Conservation (phyloP, 2,329 filamentous ascomycete species). For the Aspergillus ruber region DNA sequence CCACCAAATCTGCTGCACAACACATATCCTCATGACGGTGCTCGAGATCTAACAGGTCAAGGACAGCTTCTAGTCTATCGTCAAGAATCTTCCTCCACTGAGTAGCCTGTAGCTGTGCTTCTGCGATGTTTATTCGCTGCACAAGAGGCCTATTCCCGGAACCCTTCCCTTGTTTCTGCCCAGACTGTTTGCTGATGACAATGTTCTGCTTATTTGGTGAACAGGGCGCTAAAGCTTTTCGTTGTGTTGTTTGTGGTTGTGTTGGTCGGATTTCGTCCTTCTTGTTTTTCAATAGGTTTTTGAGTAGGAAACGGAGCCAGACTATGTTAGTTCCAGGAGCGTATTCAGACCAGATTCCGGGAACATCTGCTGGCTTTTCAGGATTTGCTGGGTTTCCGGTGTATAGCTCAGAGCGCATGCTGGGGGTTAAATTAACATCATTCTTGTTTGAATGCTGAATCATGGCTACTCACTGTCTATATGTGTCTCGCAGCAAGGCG, state of each 20-base stretch:
- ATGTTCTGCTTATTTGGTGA: constrained; percentile 24
- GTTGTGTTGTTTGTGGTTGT: constrained; percentile 6
- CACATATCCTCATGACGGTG: constrained; percentile 36
- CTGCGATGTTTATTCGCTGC: constrained; percentile 7
- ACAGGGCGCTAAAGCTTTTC: constrained; percentile 27
- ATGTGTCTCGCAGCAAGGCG: constrained; percentile 34
- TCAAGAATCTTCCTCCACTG: constrained; percentile 25
- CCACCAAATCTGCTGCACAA: constrained; percentile 38
- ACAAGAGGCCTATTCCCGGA: not conserved
- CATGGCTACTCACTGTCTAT: constrained; percentile 31
- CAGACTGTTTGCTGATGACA: constrained; percentile 4
- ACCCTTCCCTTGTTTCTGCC: constrained; percentile 1
- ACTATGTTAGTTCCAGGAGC: constrained; percentile 57
- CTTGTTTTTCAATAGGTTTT: constrained; percentile 45
- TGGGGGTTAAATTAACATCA: constrained; percentile 8
- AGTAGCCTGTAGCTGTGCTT: constrained; percentile 12
- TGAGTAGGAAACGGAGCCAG: constrained; percentile 57
- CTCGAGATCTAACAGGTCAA: constrained; percentile 33
- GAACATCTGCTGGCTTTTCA: constrained; percentile 26
- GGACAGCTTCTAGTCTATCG: constrained; percentile 24
- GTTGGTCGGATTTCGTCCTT: constrained; percentile 13
- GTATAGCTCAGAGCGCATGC: constrained; percentile 38
- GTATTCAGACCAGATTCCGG: constrained; percentile 48
- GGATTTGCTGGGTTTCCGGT: constrained; percentile 38
- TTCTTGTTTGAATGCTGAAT: not conserved